These are phyloP conservation scores for Seiridium cupressi DNA, from an alignment of 2,329 filamentous ascomycete species.

Conservation along the genomic window DNA sequence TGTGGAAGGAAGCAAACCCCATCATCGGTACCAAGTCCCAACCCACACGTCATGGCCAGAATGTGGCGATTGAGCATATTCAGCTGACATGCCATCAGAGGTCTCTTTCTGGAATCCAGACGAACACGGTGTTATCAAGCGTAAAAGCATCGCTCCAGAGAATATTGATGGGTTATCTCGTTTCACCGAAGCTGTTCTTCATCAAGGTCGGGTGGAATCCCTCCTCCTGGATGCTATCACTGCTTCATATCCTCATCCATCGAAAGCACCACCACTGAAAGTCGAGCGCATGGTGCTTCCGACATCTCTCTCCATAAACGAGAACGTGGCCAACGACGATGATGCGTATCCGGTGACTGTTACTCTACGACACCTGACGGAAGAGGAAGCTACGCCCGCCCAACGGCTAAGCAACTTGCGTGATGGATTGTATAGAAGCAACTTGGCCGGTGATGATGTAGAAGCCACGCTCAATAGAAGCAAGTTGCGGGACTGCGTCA, in stretches of 20 bases:
- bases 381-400: slow-evolving; percentile 50
- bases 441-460: slow-evolving; percentile 50
- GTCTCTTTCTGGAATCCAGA: slow-evolving; percentile 59
- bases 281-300: slow-evolving; percentile 59
- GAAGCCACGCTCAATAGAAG: slow-evolving; percentile 37
- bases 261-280: slow-evolving; percentile 25
- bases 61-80: neutral
- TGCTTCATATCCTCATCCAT: slow-evolving; percentile 19
- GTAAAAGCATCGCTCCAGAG: slow-evolving; percentile 39
- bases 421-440: slow-evolving; percentile 56
- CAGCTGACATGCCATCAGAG: slow-evolving; percentile 8
- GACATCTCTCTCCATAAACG: slow-evolving; percentile 47
- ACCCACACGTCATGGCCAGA: neutral
- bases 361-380: slow-evolving; percentile 50
- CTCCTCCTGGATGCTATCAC: slow-evolving; percentile 55
- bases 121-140: slow-evolving; percentile 51
- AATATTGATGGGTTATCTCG: slow-evolving; percentile 51
- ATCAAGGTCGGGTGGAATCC: slow-evolving; percentile 61
- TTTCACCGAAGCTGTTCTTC: slow-evolving; percentile 59
- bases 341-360: slow-evolving; percentile 57
- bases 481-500: slow-evolving; percentile 28
- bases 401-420: slow-evolving; percentile 34
- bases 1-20: slow-evolving; percentile 66
- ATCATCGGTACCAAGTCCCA: slow-evolving; percentile 49
- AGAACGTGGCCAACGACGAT: slow-evolving; percentile 40